phyloP scores from a whole-genome alignment of 2,329 filamentous ascomycete species.

The Pseudogymnoascus pannorum region DNA sequence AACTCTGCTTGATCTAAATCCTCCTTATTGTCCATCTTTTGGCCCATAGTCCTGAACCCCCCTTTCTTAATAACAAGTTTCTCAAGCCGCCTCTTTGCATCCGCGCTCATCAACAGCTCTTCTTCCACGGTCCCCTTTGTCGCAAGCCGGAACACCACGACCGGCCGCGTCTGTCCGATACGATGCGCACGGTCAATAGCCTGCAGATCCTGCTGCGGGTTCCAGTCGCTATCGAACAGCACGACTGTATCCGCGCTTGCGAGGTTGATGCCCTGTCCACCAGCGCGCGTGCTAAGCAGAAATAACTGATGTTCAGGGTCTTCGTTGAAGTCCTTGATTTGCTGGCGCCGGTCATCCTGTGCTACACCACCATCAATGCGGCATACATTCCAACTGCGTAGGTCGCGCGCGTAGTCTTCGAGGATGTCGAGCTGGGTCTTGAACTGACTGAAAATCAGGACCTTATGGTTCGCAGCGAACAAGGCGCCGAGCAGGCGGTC shows the following conservation, averaged over 20 bases:
- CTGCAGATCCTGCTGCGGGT: slow-evolving; percentile 93
- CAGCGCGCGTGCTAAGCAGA: slow-evolving; percentile 80
- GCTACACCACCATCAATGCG: slow-evolving; percentile 86
- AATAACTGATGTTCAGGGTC: slow-evolving; percentile 66
- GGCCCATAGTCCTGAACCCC: slow-evolving; percentile 63
- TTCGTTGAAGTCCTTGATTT: slow-evolving; percentile 68
- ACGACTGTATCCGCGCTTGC: slow-evolving; percentile 88
- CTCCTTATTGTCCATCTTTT: slow-evolving; percentile 45
- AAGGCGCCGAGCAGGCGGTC: slow-evolving; percentile 76
- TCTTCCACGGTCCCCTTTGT: slow-evolving; percentile 93
- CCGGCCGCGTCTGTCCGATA: slow-evolving; percentile 86
- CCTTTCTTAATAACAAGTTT: slow-evolving; percentile 96
- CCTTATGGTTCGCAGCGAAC: slow-evolving; percentile 71
- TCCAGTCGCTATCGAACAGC: slow-evolving; percentile 86
- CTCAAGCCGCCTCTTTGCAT: slow-evolving; percentile 85
- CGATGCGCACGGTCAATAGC: slow-evolving; percentile 92
- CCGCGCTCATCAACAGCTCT: slow-evolving; percentile 74
- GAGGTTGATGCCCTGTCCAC: slow-evolving; percentile 92
- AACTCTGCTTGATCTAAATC: slow-evolving; percentile 54
- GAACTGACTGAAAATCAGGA: slow-evolving; percentile 95
- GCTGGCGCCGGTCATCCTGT: slow-evolving; percentile 60
- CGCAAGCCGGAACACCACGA: slow-evolving; percentile 87
- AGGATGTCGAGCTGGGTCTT: slow-evolving; percentile 89
- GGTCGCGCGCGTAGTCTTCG: slow-evolving; percentile 72
- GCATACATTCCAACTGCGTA: slow-evolving; percentile 74